Evolutionary conservation across 257 asterid species (phyloP), one percentile per base, ranked within the genome.

Genomic region (Solanum medicagineum): DNA sequence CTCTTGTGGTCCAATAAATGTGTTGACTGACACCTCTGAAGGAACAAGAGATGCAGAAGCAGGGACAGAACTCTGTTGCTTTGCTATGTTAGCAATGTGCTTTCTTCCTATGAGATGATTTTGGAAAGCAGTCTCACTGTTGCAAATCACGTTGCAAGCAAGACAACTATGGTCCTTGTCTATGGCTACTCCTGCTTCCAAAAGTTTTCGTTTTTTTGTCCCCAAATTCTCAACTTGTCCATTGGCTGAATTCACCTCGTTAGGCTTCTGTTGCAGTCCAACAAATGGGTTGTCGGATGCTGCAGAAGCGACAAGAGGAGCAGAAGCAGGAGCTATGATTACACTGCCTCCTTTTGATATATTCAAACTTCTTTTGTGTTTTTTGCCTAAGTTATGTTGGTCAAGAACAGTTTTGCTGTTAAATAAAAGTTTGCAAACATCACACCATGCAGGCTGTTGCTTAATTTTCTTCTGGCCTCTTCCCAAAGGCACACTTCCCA

Each of bases 141-240:
- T 94, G 93, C 98, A 95, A 63, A 95, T 93, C 89, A 94, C 95
- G 40, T 92, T 94, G 81, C 98, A 95, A 15, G 89, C 42, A 15
- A 36, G 60, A 86, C 98, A 95, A 15, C 80, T 65, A 0, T 90
- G 93, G 36, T 93, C 93, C 14, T 91, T 83, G 9, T 85, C 75
- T 73, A 89, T 92, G 22, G 93, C 91, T 12, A 95, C 95, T 56
- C 98, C 98, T 80, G 91, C 95, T 84, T 89, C 92, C 93, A 95
- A 17, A 13, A 95, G 85, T 85, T 91, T 91, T 73, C 86, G 87
- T 71, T 80, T 91, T 85, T 95, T 93, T 7, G 93, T 86, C 87
- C 89, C 98, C 89, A 95, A 54, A 90, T 95, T 89, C 80, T 91
- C 91, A 0, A 26, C 84, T 68, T 81, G 84, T 56, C 83, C 85